These are phyloP conservation scores for Hibiscus trionum DNA, from an alignment of 345 rosid genomes.

Conservation along the genomic window DNA sequence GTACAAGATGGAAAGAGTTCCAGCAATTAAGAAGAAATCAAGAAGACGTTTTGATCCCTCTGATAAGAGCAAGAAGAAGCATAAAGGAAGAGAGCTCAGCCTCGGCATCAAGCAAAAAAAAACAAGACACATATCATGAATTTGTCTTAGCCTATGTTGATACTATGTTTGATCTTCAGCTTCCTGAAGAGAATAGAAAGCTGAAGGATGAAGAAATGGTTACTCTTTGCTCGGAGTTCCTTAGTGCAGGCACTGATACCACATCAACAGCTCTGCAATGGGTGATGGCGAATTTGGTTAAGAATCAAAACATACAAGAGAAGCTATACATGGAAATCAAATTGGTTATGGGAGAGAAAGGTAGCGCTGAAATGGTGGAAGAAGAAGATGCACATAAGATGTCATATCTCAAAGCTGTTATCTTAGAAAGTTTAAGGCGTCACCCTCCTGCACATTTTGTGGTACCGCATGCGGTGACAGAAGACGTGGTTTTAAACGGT, in stretches of 20 bases:
- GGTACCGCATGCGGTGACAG: neutral
- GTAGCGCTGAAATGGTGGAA: constrained; percentile 6
- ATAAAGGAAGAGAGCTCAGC: constrained; percentile 11
- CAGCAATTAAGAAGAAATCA: constrained; percentile 16
- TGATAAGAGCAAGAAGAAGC: constrained; percentile 24
- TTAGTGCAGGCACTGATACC: constrained; percentile 26
- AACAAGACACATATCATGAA: constrained; percentile 16
- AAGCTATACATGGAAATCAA: constrained; percentile 19
- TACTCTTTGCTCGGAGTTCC: neutral
- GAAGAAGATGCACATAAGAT: constrained; percentile 23
- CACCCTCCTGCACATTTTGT: constrained; percentile 22
- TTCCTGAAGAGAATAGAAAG: constrained; percentile 19
- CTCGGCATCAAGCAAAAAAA: neutral
- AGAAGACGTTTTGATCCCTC: constrained; percentile 18
- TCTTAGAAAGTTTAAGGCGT: constrained; percentile 23
- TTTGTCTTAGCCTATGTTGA: constrained; percentile 20
- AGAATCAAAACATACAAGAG: constrained; percentile 15
- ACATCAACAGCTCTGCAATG: constrained; percentile 32
- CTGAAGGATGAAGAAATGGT: constrained; percentile 14
- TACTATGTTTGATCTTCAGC: constrained; percentile 17
- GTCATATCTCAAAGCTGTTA: constrained; percentile 27
- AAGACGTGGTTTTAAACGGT: neutral
- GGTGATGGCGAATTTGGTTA: constrained; percentile 36
- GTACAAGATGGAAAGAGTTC: constrained; percentile 22
- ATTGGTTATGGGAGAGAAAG: constrained; percentile 4